These are phyloP conservation scores for Candida awuae DNA, from an alignment of 805 yeast species.

Conservation along the genomic window DNA sequence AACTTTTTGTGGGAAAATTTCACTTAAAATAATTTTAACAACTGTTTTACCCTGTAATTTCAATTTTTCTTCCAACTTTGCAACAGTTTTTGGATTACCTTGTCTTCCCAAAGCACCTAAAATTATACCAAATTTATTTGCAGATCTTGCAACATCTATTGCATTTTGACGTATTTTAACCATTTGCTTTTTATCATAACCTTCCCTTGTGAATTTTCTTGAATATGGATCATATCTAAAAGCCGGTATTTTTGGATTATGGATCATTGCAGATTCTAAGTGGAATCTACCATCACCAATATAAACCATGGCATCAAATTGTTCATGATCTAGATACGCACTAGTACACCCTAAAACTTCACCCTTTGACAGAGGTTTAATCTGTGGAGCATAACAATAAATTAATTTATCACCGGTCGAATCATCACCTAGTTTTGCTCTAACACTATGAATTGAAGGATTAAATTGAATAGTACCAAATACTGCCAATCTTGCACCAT, in stretches of 20 bases:
- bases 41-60: conserved; percentile 51
- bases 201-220: conserved; percentile 81
- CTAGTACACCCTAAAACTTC: conserved; percentile 97
- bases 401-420: conserved; percentile 35
- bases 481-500: conserved; percentile 63
- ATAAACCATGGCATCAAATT: conserved; percentile 74
- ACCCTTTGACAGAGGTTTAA: conserved; percentile 86
- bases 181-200: conserved; percentile 81
- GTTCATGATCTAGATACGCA: conserved; percentile 59
- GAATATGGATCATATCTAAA: conserved; percentile 93
- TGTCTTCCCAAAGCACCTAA: conserved; percentile 94
- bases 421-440: conserved; percentile 44
- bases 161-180: conserved; percentile 68
- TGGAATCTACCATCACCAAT: conserved; percentile 97
- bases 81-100: conserved; percentile 75
- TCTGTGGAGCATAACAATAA: conserved; percentile 77
- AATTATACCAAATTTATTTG: conserved; percentile 71
- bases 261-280: conserved; percentile 93
- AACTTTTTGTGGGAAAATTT: conserved; percentile 86
- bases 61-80: conserved; percentile 52
- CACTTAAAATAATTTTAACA: conserved; percentile 78
- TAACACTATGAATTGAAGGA: conserved; percentile 80
- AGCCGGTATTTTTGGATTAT: conserved; percentile 88
- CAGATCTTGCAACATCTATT: conserved; percentile 48
- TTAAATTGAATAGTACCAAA: conserved; percentile 97